phyloP scores from a whole-genome alignment of 2,329 filamentous ascomycete genomes.

The Pyricularia sp. region DNA sequence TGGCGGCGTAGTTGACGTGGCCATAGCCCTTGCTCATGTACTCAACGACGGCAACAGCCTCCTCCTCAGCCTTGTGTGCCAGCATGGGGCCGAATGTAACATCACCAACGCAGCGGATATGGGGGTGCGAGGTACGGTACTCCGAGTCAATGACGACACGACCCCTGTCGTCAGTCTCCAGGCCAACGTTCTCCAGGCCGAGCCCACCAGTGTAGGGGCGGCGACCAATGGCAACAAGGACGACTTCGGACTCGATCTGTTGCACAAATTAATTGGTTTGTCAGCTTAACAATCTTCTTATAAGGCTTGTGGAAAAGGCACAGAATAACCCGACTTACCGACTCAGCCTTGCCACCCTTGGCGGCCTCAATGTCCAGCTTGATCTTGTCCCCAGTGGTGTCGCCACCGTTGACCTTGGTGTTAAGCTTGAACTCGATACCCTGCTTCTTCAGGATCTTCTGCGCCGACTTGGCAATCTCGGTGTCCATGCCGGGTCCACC shows the following conservation, averaged over 20 bases:
- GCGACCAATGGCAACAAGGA: constrained; percentile 93
- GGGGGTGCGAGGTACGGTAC: constrained; percentile 94
- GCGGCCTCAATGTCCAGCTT: constrained; percentile 82
- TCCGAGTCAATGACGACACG: constrained; percentile 96
- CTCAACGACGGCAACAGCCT: constrained; percentile 88
- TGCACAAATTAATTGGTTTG: constrained; percentile 7
- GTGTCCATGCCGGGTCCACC: constrained; percentile 95
- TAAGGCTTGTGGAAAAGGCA: background rate
- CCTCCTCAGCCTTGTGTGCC: constrained; percentile 98
- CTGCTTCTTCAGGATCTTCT: constrained; percentile 93
- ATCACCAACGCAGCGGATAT: constrained; percentile 95
- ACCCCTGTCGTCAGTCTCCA: constrained; percentile 87
- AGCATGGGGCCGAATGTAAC: constrained; percentile 98
- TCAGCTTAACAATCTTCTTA: background rate
- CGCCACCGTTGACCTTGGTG: constrained; percentile 87
- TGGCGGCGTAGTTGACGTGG: constrained; percentile 97
- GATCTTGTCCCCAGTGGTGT: constrained; percentile 67
- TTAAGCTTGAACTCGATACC: constrained; percentile 96
- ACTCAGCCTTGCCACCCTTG: constrained; percentile 93
- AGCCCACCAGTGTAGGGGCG: constrained; percentile 89
- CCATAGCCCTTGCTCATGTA: constrained; percentile 97
- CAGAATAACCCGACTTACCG: constrained; percentile 41
- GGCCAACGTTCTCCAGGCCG: constrained; percentile 85
- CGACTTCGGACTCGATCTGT: constrained; percentile 86
- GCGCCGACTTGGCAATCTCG: constrained; percentile 82